Base-by-base conservation (phyloP, 2,329 filamentous ascomycete genomes). In the Niveomyces coronatus region DNA sequence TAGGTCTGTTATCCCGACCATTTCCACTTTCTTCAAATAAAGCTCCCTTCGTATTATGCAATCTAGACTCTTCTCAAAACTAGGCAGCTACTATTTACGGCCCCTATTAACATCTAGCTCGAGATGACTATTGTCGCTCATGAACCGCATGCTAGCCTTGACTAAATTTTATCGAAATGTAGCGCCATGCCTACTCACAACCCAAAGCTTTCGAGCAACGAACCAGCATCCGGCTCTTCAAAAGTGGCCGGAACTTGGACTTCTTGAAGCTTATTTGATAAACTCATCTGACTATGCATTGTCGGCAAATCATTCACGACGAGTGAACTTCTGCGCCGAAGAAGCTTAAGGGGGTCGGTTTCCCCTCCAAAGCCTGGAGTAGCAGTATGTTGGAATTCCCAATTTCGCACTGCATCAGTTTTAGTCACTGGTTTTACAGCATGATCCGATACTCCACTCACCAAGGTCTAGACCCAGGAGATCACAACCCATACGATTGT, bases 401-500 rank as follows among this genome's bases (percentile, higher is more conserved):
- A 93, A 47, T 82, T 85, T 20, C 78, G 74, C 11, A 91, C 83
- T 76, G 39, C 13, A 28, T 18, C 5, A 15, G 10, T n/a, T 39
- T 55, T 37, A 56, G 46, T 14, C 17, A 19, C 17, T 20, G 15
- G 11, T 34, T 31, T 18, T 18, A 7, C 13, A 23, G 24, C 26
- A 11, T 10, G 28, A 8, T 14, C 17, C 13, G 8, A 30, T 17
- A 31, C 16, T 38, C 30, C 19, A 64, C 64, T 57, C 68, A 83
- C 80, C 82, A 5, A 96, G 65, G 50, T 93, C 85, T 4, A 96
- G 65, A 1, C 88, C 91, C 0, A 96, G 71, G 8, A 94, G 60
- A 57, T 95, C 89, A 53, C 91, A 94, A 3, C 91, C 89, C 88
- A 91, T 95, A 8, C 85, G 80, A 55, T 83, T 82, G 53, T 88